A percentile compares a stretch with the other conserved stretches of the same genome.
These are phyloP conservation scores for Candida gorgasii DNA, from an alignment of 805 yeast genomes.

Conservation along the genomic window DNA sequence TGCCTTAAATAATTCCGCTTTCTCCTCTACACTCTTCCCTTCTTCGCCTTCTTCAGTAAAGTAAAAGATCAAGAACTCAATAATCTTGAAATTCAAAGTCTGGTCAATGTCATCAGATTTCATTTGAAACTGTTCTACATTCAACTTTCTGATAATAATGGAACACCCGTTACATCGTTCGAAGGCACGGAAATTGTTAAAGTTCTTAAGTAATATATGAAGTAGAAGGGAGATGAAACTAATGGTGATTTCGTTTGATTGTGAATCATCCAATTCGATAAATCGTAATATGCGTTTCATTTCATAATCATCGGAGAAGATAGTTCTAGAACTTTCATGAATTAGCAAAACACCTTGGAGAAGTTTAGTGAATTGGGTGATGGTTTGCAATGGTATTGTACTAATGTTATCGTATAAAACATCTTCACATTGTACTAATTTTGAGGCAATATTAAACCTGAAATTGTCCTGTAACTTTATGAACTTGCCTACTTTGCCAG, in stretches of 20 bases:
- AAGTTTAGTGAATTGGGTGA: conserved; percentile 32
- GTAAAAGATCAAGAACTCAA: conserved; percentile 71
- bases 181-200: conserved; percentile 57
- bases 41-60: conserved; percentile 54
- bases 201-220: conserved; percentile 57
- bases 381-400: neutral
- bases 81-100: conserved; percentile 58
- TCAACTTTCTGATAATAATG: conserved; percentile 44
- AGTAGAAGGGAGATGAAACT: conserved; percentile 55
- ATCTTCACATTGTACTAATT: conserved; percentile 20
- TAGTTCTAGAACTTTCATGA: conserved; percentile 54
- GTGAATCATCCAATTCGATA: conserved; percentile 20
- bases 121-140: conserved; percentile 22
- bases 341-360: conserved; percentile 62
- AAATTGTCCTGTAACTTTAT: conserved; percentile 51
- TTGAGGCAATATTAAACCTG: conserved; percentile 47
- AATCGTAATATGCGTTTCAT: conserved; percentile 35
- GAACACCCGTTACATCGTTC: conserved; percentile 59
- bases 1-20: conserved; percentile 34
- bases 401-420: conserved; percentile 10
- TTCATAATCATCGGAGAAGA: conserved; percentile 46
- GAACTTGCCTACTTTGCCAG: conserved; percentile 26
- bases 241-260: conserved; percentile 19
- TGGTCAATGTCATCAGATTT: conserved; percentile 23
- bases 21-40: conserved; percentile 25